Base-by-base conservation (phyloP, 805 yeast genomes). In the Cyberlindnera suaveolens region DNA sequence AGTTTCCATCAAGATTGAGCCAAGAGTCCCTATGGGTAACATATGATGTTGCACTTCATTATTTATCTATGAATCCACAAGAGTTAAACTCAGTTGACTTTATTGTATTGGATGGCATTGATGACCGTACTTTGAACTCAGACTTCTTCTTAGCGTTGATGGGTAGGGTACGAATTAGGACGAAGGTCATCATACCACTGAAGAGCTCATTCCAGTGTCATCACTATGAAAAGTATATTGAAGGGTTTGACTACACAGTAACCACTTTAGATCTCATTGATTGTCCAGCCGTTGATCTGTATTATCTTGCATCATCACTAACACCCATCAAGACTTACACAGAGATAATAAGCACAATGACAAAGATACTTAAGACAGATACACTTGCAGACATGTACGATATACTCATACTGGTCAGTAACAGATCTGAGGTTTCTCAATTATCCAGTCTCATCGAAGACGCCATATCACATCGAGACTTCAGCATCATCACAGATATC, bases 101-200 rank as follows among this genome's bases (percentile, higher is more conserved):
- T 35, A 31, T 46, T 7, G 30, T 45, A 26, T 14, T 48, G 31
- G 52, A 46, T 23, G 38, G 33, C 9, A 31, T 48, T 27, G 49
- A 46, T 36, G 46, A 39, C 10, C 27, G 52, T 16, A 15, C 42
- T 9, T 4, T 39, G 30, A 43, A 27, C 32, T 27, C 41, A 9
- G 52, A 48, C 19, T 16, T 48, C 18, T 39, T 48, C 23, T 23
- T 48, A 9, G 49, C 49, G 8, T 30, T 41, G 16, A 13, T 43
- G 2, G 42, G 15, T 11, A 23, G 15, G 14, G 14, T 34, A 3
- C 31, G 13, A 30, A 9, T 31, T 3, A 39, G 33, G 34, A 9
- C 31, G 3, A 48, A 43, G 38, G 6, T 48, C 7, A n/a, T 45
- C 10, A 31, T 46, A 11, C 45, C 49, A 4, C 3, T 40, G 36